A percentile compares a stretch with the other conserved stretches of the same genome.
Conservation (phyloP, 169 alveolate species). For the Cryptosporidium sp. region DNA sequence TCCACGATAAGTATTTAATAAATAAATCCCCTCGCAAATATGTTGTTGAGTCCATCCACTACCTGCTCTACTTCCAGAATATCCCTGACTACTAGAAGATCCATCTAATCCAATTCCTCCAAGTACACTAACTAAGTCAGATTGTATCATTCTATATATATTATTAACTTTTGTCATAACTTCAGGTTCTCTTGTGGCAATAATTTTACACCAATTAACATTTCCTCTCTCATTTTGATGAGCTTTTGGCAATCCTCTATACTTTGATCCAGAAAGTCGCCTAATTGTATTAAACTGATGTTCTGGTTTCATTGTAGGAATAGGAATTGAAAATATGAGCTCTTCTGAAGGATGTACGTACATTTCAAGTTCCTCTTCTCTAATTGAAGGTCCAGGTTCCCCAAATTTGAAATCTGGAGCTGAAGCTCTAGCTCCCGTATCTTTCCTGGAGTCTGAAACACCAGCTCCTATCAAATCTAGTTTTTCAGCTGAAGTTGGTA, state of each 20-base stretch:
- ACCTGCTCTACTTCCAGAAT: conserved; percentile 30
- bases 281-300: conserved; percentile 31
- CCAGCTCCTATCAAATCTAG: background rate
- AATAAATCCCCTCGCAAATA: conserved; percentile 60
- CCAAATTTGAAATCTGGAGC: conserved; percentile 31
- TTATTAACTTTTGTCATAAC: conserved; percentile 23
- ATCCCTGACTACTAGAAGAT: conserved; percentile 45
- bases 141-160: conserved; percentile 41
- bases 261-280: conserved; percentile 23
- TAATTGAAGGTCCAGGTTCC: conserved; percentile 41
- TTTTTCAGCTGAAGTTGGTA: background rate
- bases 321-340: conserved; percentile 16
- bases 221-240: conserved; percentile 41
- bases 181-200: conserved; percentile 31
- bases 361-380: conserved; percentile 47
- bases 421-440: background rate
- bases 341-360: conserved; percentile 41
- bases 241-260: conserved; percentile 65
- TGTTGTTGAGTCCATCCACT: conserved; percentile 66
- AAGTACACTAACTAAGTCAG: conserved; percentile 35
- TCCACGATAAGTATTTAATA: conserved; percentile 59
- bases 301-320: conserved; percentile 68
- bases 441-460: background rate
- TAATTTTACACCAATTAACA: conserved; percentile 59
- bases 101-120: conserved; percentile 72